Evolutionary conservation across 164 flowering plant species (phyloP), one percentile per base, ranked within the genome.

Genomic region (Dillenia turbinata): DNA sequence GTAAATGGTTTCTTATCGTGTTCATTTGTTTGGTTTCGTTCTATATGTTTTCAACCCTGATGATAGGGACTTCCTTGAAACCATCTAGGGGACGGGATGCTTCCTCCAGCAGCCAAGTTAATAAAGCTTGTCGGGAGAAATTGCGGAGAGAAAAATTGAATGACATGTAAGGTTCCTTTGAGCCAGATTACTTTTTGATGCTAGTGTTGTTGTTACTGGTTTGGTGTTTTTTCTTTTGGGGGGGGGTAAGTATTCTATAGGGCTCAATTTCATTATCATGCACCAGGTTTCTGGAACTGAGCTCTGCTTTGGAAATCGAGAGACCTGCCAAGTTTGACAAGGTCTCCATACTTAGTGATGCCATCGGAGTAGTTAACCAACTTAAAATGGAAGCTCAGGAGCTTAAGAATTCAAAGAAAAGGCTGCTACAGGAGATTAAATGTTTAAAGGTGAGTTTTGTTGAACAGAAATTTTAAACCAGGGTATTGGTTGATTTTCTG

Each of bases 231-330:
- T 10, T 33, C 16, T 8, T 1, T 5, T 44, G 33, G 45, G 12
- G n/a, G n/a, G n/a, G n/a, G n/a, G n/a, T n/a, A n/a, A 10, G 14
- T 10, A 26, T n/a, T 12, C 16, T 54, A 63, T 40, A 10, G 54
- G 45, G 56, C 14, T 55, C 19, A 12, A 49, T 16, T 57, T 19
- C 10, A 26, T 9, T 49, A 22, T 52, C 47, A 9, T 53, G n/a
- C 69, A n/a, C 44, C 76, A 85, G 90, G 78, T 81, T 85, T 67
- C 15, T 53, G 52, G 85, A 83, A 56, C 71, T 85, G 70, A 79
- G 83, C 66, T 73, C 81, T 47, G 56, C 76, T 65, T 69, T 85
- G 76, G 85, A 83, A 64, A 83, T 84, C 10, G 81, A 74, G 33
- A 76, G 79, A 55, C 76, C 83, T 57, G 73, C 74, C 14, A 83